Evolutionary conservation across 768 basidiomycete species (phyloP).

Genomic region (Macrolepiota albuminosa): DNA sequence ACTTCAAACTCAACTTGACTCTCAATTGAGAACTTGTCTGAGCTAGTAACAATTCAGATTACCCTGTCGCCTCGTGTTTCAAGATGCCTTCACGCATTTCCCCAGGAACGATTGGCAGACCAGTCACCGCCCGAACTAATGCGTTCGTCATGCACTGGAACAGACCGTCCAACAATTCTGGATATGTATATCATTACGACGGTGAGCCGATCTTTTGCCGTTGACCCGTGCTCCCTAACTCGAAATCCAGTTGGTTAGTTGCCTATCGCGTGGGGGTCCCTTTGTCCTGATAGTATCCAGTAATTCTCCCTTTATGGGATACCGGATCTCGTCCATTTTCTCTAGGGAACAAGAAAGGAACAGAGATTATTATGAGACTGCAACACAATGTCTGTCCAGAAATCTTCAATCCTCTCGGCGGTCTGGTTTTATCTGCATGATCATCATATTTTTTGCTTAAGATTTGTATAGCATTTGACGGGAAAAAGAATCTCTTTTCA

Average conservation of each 20-base stretch:
- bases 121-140: slow-evolving; percentile 14
- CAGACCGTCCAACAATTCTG: background rate
- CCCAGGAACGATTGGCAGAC: slow-evolving; percentile 9
- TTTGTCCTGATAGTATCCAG: slow-evolving; percentile 6
- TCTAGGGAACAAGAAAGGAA: slow-evolving; percentile 22
- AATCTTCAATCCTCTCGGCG: slow-evolving; percentile 23
- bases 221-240: background rate
- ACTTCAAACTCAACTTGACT: background rate
- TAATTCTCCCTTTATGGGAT: slow-evolving; percentile 20
- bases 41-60: background rate
- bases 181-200: slow-evolving; percentile 21
- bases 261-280: background rate
- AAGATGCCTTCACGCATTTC: slow-evolving; percentile 6
- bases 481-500: slow-evolving; percentile 29
- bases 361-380: slow-evolving; percentile 26
- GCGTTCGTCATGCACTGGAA: slow-evolving; percentile 20
- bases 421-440: slow-evolving; percentile 10
- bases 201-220: slow-evolving; percentile 12
- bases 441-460: background rate
- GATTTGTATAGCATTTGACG: slow-evolving; percentile 24
- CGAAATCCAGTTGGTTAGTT: slow-evolving; percentile 4
- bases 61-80: background rate
- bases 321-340: slow-evolving; percentile 12
- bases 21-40: background rate
- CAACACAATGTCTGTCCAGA: slow-evolving; percentile 19